These are phyloP conservation scores for Macrophomina pseudophaseolina DNA, from an alignment of 2,329 filamentous ascomycete species.

Conservation along the genomic window DNA sequence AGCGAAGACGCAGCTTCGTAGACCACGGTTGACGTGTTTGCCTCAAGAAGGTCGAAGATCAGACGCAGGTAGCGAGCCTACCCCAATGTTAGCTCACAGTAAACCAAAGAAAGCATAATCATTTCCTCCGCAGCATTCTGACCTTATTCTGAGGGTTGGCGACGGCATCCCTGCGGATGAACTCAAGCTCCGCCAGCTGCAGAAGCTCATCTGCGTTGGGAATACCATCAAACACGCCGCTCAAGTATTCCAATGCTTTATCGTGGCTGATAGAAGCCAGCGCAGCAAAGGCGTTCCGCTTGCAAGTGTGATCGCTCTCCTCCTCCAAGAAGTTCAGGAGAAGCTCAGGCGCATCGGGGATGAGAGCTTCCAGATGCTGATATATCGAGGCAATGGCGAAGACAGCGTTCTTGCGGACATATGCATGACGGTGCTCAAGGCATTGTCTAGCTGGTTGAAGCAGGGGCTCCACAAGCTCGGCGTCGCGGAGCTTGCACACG, in stretches of 20 bases:
- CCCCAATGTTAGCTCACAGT: slow-evolving; percentile 20
- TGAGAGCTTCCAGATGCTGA: slow-evolving; percentile 86
- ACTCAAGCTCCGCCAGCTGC: slow-evolving; percentile 92
- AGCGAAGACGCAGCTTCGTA: slow-evolving; percentile 97
- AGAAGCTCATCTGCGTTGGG: slow-evolving; percentile 93
- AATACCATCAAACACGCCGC: slow-evolving; percentile 88
- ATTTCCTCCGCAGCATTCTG: slow-evolving; percentile 30
- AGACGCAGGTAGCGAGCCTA: slow-evolving; percentile 87
- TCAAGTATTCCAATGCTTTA: slow-evolving; percentile 86
- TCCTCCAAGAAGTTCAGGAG: slow-evolving; percentile 86
- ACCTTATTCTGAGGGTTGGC: slow-evolving; percentile 95
- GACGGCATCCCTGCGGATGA: slow-evolving; percentile 96
- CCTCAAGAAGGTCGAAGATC: slow-evolving; percentile 96
- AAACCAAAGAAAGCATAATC: background rate
- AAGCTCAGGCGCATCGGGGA: slow-evolving; percentile 93
- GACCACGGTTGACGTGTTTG: slow-evolving; percentile 89
- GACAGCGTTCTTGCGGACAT: slow-evolving; percentile 97
- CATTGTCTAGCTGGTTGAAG: slow-evolving; percentile 90
- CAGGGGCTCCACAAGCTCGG: slow-evolving; percentile 94
- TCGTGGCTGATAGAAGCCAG: slow-evolving; percentile 91
- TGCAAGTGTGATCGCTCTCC: slow-evolving; percentile 94
- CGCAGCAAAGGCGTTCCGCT: slow-evolving; percentile 95
- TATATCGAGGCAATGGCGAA: slow-evolving; percentile 93
- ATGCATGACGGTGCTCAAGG: slow-evolving; percentile 94
- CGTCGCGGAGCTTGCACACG: slow-evolving; percentile 92